Conservation (phyloP, 768 basidiomycete species). For the Mycena maculata region DNA sequence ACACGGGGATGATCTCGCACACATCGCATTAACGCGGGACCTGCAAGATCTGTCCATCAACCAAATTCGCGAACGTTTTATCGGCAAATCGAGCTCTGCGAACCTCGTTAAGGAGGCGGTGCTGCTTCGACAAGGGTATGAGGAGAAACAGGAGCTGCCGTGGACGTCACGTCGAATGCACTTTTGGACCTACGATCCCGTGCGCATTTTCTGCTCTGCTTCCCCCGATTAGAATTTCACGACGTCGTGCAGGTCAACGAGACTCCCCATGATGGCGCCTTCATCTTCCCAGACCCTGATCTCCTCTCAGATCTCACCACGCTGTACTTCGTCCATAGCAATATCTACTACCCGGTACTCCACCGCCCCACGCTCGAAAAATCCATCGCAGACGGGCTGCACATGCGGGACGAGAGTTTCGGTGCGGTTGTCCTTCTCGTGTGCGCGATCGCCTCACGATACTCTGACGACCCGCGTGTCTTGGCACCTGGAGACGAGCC, state of each 20-base stretch:
- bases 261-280: not conserved
- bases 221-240: not conserved
- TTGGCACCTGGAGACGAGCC: conserved; percentile 35
- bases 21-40: not conserved
- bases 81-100: conserved; percentile 3
- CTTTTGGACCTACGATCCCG: conserved; percentile 28
- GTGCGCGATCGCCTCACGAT: conserved; percentile 55
- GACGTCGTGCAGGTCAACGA: not conserved
- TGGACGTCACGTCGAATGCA: conserved; percentile 17
- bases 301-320: not conserved
- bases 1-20: not conserved
- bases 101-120: conserved; percentile 19
- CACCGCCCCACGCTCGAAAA: conserved; percentile 62
- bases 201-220: not conserved
- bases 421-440: conserved; percentile 59
- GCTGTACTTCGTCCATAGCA: not conserved
- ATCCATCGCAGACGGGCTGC: conserved; percentile 48
- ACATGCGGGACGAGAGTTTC: conserved; percentile 54
- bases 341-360: conserved; percentile 52
- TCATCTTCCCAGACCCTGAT: not conserved
- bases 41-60: not conserved
- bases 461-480: conserved; percentile 56
- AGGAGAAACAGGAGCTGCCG: not conserved
- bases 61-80: not conserved
- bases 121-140: not conserved